phyloP scores from a whole-genome alignment of 2,329 filamentous ascomycete genomes.

The Venturia carpophila region DNA sequence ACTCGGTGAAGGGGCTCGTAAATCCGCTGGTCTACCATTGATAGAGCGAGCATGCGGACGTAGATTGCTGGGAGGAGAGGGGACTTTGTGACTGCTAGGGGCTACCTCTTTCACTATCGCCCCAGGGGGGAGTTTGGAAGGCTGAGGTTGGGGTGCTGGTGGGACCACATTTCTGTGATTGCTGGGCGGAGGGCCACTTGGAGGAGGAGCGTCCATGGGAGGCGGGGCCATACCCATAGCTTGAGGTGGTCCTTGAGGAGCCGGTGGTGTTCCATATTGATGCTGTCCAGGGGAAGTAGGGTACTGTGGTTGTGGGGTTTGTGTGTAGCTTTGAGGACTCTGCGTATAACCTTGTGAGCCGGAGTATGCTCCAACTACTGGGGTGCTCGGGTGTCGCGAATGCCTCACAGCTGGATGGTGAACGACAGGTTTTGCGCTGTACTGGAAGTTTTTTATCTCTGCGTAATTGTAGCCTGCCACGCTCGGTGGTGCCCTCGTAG shows the following conservation, averaged over 20 bases:
- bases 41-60: constrained; percentile 30
- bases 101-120: constrained; percentile 22
- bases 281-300: not conserved
- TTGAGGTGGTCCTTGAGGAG: constrained; percentile 6
- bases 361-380: not conserved
- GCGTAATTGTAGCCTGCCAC: constrained; percentile 34
- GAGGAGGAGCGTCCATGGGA: constrained; percentile 15
- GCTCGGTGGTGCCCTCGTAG: not conserved
- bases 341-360: not conserved
- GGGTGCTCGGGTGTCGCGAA: constrained; percentile 19
- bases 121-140: constrained; percentile 18
- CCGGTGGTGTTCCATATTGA: constrained; percentile 1
- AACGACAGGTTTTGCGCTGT: constrained; percentile 34
- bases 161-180: constrained; percentile 4
- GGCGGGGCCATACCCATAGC: not conserved
- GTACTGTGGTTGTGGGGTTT: constrained; percentile 8
- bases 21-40: constrained; percentile 23
- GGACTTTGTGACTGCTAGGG: constrained; percentile 24
- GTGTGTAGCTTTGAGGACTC: constrained; percentile 6
- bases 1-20: constrained; percentile 21
- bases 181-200: not conserved
- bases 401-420: constrained; percentile 16
- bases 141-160: constrained; percentile 8
- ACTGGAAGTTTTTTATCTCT: constrained; percentile 35
- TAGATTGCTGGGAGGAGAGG: constrained; percentile 20